Evolutionary conservation across 2,329 filamentous ascomycete species (phyloP).

Genomic region (Raffaelea ambrosiae): DNA sequence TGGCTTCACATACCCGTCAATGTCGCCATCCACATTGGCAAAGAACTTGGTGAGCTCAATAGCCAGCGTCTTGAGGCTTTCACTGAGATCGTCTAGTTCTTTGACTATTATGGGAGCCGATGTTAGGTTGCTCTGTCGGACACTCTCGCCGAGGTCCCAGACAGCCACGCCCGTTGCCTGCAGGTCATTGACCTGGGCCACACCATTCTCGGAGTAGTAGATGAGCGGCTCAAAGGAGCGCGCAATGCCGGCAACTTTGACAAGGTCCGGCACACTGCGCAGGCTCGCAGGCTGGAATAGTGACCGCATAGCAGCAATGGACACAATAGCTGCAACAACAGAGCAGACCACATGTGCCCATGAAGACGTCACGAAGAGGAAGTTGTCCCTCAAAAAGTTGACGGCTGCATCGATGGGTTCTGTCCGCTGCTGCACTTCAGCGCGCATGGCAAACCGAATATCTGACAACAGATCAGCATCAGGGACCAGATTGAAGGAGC

Average conservation of each 20-base stretch:
- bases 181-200: slow-evolving; percentile 75
- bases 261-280: slow-evolving; percentile 69
- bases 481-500: slow-evolving; percentile 7
- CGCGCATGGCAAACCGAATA: slow-evolving; percentile 78
- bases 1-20: slow-evolving; percentile 71
- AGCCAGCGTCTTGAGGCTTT: slow-evolving; percentile 75
- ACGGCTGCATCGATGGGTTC: slow-evolving; percentile 73
- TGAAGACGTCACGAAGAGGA: slow-evolving; percentile 56
- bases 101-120: slow-evolving; percentile 78
- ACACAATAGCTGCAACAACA: slow-evolving; percentile 52
- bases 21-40: slow-evolving; percentile 84
- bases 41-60: slow-evolving; percentile 88
- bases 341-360: slow-evolving; percentile 60
- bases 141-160: slow-evolving; percentile 88
- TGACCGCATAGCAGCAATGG: slow-evolving; percentile 55
- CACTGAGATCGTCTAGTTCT: slow-evolving; percentile 77
- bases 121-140: slow-evolving; percentile 83
- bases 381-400: slow-evolving; percentile 50
- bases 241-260: slow-evolving; percentile 83
- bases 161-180: slow-evolving; percentile 90
- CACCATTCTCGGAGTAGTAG: slow-evolving; percentile 86
- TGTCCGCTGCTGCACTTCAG: slow-evolving; percentile 79
- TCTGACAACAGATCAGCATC: slow-evolving; percentile 39
- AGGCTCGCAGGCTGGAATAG: slow-evolving; percentile 60
- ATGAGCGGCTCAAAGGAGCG: slow-evolving; percentile 91